Evolutionary conservation across 768 basidiomycete species (phyloP), one percentile per base, ranked within the genome.

Genomic region (Leccinum subgranulosum): DNA sequence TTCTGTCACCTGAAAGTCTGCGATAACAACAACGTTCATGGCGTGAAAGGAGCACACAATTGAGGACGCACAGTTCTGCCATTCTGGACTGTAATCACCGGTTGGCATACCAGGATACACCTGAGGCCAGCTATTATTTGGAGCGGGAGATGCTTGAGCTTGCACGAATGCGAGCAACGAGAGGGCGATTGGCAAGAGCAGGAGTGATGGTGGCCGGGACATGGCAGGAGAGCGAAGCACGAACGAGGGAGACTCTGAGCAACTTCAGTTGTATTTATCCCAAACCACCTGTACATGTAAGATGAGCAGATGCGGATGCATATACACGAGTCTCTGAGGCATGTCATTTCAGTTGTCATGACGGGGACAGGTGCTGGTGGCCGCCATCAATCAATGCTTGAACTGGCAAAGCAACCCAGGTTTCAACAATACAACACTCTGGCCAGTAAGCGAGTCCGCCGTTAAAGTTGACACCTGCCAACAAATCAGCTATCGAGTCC

Each of bases 1-100:
- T 8, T 73, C 66, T 0, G 80, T 84, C 14, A 87, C 85, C 59
- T 79, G 70, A 58, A 84, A 87, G 65, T 87, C 86, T 87, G 57
- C 33, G 34, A 36, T 27, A 25, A 25, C 7, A 45, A 47, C 4
- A 21, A 31, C 11, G 29, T 31, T 51, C 1, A 43, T 34, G 25
- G n/a, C 3, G 36, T 46, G 2, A 21, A 2, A 31, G 4, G 10
- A 14, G 21, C 10, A 45, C 43, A 43, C 2, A 10, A 23, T 28
- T 34, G 9, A 28, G 9, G 7, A 72, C 80, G 10, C 69, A 86
- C 86, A 87, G 25, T 70, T 65, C 67, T 86, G 86, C 85, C 86
- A 87, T 50, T 72, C 73, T 17, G 80, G 77, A 61, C 81, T 79
- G 59, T 80, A 84, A 59, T 77, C 76, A 15, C 78, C 78, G 0